Evolutionary conservation across 805 yeast species (phyloP), one percentile per base, ranked within the genome.

Genomic region (Spathaspora girioi): DNA sequence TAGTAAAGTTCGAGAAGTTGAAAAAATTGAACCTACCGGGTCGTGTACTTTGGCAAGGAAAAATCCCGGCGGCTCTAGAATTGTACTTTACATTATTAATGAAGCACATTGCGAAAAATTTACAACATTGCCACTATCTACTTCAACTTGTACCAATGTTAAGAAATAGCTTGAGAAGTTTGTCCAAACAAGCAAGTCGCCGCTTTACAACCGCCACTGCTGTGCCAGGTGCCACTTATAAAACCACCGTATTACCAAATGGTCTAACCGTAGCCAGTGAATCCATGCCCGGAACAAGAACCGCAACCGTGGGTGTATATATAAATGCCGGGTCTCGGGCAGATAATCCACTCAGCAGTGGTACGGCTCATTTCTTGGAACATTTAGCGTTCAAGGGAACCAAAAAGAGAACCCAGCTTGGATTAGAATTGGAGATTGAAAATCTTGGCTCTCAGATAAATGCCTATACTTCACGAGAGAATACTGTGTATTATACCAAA

Each of bases 271-370:
- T 93, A 40, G 99, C 98, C 50, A 81, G 96, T 45, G 98, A 94
- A 66, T 64, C 78, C 43, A 82, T 88, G 65, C 98, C 98, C 10
- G 85, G 87, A 55, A 85, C 96, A 7, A 79, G 86, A 59, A 91
- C 97, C 43, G 98, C 99, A 54, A 94, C 99, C 1, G 97, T 94
- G 12, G 99, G 98, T 2, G 93, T 94, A 50, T 96, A 97, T 93
- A 91, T 94, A 55, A 97, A 94, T 70, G 97, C 99, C 41, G 99
- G 99, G 2, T 92, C 97, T 2, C 79, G 99, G 55, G 98, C 98
- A 3, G 99, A 94, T 70, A 86, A 83, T 61, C 83, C 88, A 62
- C 79, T 79, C 63, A 91, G 91, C 60, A 77, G 83, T 48, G 99
- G 99, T 46, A 92, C 98, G 7, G 99, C 99, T 0, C 99, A 94